Evolutionary conservation across 495 filamentous ascomycete species (phyloP), one percentile per base, ranked within the genome.

Genomic region (Umbilicaria muhlenbergii): DNA sequence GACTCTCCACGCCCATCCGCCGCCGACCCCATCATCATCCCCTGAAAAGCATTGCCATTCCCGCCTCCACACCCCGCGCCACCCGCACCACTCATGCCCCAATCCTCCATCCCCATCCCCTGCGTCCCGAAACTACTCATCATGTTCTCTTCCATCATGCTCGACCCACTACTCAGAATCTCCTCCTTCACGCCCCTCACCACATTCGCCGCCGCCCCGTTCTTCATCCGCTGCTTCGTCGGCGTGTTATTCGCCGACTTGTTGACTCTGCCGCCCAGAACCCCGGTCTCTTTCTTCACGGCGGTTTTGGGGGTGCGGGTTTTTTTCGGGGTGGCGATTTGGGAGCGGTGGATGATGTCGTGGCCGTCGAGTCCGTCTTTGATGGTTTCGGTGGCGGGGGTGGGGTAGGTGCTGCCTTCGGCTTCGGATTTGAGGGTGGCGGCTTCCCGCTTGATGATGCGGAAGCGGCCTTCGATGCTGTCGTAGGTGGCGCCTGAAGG

Each of bases 391-490:
- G 32, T 5, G 43, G 36, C 5, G 24, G 8, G 12, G 38, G 1
- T 1, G 6, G 3, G 7, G 4, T 1, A 3, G 17, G 51, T 48
- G 19, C 18, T 38, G 17, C 54, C 40, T 3, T 59, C 55, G 17
- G 56, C 43, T 40, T 55, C 62, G 1, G 39, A 38, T 21, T 52
- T 51, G 11, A 66, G 47, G 4, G 36, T 39, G 0, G 19, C 41
- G 11, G 58, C 63, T 13, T 51, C 54, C 5, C 53, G 54, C 34
- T 54, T 56, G 42, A 60, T 52, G 11, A 50, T 39, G 11, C 63
- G 55, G 53, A 66, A 61, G 3, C 54, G 58, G 31, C 60, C 60
- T 44, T 66, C 63, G 39, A 66, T 57, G 19, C 55, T 48, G 48
- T 66, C 58, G 36, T 64, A 65, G n/a, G 63, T 66, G 2, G 63